These are phyloP conservation scores for Phytophthora cactorum DNA, from an alignment of 352 stramenopile genomes.

Conservation along the genomic window DNA sequence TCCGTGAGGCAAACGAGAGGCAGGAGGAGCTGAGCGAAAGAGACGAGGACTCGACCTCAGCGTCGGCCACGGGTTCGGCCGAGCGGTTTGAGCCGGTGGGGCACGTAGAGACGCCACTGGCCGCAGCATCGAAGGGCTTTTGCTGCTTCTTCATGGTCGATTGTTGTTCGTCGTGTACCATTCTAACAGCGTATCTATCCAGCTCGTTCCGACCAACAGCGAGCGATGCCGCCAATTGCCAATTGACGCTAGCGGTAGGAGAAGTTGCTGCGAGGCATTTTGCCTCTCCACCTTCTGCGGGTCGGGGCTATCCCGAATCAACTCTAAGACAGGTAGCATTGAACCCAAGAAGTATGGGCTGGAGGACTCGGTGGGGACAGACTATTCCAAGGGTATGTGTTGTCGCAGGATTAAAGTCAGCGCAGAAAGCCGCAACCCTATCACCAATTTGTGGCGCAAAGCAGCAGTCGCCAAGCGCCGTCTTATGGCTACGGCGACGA, in stretches of 20 bases:
- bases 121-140: constrained; percentile 35
- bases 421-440: constrained; percentile 8
- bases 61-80: constrained; percentile 15
- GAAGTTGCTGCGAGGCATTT: constrained; percentile 13
- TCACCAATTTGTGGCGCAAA: constrained; percentile 26
- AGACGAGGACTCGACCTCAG: constrained; percentile 13
- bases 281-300: constrained; percentile 7
- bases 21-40: constrained; percentile 27
- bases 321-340: no score
- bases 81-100: constrained; percentile 35
- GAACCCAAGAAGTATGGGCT: no score
- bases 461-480: constrained; percentile 7
- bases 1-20: constrained; percentile 35
- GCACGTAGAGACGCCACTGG: constrained; percentile 35
- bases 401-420: constrained; percentile 40
- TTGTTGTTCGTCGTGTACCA: constrained; percentile 25
- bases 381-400: constrained; percentile 17
- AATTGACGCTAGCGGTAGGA: constrained; percentile 31
- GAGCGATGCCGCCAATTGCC: constrained; percentile 25
- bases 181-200: constrained; percentile 7
- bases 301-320: constrained; percentile 9
- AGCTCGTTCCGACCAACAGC: constrained; percentile 2
- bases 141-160: constrained; percentile 21
- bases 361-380: no score
- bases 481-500: constrained; percentile 22